Base-by-base conservation (phyloP, 495 filamentous ascomycete species). In the Penicillium coprophilum region DNA sequence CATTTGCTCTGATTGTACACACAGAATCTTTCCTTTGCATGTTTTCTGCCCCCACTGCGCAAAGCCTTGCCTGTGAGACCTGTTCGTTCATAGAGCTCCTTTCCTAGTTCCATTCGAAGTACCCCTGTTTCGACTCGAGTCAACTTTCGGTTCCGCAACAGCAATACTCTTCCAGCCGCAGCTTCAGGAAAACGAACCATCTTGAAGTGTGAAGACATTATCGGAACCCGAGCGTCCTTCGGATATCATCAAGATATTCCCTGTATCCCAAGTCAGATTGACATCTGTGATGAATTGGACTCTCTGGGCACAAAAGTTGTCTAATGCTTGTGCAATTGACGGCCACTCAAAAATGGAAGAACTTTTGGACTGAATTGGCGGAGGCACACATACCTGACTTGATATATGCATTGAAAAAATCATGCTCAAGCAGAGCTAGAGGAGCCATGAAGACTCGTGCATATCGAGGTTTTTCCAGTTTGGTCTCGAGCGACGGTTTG, bases 231-330 rank as follows among this genome's bases (percentile, higher is more conserved):
- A 75, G 21, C 82, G 79, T 27, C 94, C 94, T 67, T 96, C 87
- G 0, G 95, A 97, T 15, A 96, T 83, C 90, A 98, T 94, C 65
- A 95, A 69, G 59, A 96, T 79, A 67, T 91, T 87, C 19, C 94
- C 93, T 96, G 53, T 27, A 41, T 11, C 6, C 15, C 41, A 11
- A 28, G 31, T 54, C 15, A 54, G 52, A 39, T 8, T 11, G 10
- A n/a, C 20, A 6, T 36, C 23, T 38, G 31, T 10, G n/a, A 43
- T 17, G 15, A 23, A 36, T 4, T 20, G 40, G 11, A 10, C 11
- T 47, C 15, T 32, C 19, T 20, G 38, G 27, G 27, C 46, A 23
- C 46, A 20, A 24, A 46, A 28, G 44, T 4, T 28, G 49, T 36
- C 49, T 12, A 9, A 10, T 30, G 7, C 20, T 39, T 38, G 19